A percentile compares a stretch with the other conserved stretches of the same genome.
These are phyloP conservation scores for Chlorella sorokiniana DNA, from an alignment of 139 green algal genomes.

Conservation along the genomic window DNA sequence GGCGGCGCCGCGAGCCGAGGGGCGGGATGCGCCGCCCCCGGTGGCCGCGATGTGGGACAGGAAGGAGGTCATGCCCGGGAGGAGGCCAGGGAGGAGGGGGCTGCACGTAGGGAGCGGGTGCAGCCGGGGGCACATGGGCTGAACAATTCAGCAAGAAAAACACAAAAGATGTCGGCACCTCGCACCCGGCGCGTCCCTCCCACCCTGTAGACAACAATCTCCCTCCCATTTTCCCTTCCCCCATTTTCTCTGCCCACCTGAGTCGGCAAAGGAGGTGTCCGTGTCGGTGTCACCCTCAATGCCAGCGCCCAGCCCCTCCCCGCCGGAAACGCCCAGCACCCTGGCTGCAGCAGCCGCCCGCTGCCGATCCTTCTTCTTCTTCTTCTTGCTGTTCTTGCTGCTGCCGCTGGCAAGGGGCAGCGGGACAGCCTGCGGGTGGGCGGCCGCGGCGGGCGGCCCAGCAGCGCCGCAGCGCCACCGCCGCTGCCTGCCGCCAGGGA, in stretches of 20 bases:
- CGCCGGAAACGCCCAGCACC: neutral
- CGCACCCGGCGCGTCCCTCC: neutral
- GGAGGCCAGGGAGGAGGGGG: constrained; percentile 25
- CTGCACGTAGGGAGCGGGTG: neutral
- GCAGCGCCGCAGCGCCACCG: neutral
- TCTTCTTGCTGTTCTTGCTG: constrained; percentile 28
- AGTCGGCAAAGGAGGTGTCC: constrained; percentile 17
- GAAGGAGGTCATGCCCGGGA: constrained; percentile 23
- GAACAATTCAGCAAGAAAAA: too few species aligned
- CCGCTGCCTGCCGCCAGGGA: neutral
- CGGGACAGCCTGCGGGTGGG: neutral
- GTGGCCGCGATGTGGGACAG: constrained; percentile 8
- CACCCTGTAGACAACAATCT: neutral
- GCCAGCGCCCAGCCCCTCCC: neutral
- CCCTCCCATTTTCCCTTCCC: too few species aligned
- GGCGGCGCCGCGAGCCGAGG: neutral
- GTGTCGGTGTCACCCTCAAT: constrained; percentile 13
- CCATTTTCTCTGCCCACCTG: constrained; percentile 23
- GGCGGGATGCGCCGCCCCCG: neutral
- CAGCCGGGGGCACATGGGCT: neutral
- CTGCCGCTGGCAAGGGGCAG: neutral
- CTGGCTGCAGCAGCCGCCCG: neutral
- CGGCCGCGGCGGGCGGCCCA: constrained; percentile 22
- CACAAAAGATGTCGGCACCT: neutral
- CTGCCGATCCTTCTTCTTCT: constrained; percentile 27